Evolutionary conservation across 768 basidiomycete genomes (phyloP).

Genomic region (Roridomyces roridus): DNA sequence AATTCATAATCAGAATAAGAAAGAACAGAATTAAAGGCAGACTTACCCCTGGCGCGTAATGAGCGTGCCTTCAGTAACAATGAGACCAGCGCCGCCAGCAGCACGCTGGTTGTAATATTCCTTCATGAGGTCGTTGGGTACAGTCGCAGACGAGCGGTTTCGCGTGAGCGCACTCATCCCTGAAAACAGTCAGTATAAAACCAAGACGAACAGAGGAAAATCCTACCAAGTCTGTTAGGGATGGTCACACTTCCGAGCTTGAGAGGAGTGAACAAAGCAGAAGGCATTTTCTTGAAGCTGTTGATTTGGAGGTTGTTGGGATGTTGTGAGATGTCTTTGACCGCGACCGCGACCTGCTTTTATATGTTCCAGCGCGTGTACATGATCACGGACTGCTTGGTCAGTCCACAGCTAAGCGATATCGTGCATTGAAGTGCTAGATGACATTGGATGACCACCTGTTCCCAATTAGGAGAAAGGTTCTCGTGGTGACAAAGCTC

Average conservation of each 20-base stretch:
- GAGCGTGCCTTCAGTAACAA: slow-evolving; percentile 38
- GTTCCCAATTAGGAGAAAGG: too few relatives aligned
- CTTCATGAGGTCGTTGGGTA: slow-evolving; percentile 41
- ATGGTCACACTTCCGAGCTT: slow-evolving; percentile 38
- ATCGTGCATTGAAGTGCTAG: too few relatives aligned
- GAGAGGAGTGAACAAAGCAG: slow-evolving; percentile 30
- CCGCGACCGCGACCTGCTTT: too few relatives aligned
- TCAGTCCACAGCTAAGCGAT: too few relatives aligned
- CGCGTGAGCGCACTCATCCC: slow-evolving; percentile 43
- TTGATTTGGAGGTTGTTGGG: too few relatives aligned
- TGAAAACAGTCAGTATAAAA: background rate
- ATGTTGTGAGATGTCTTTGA: too few relatives aligned
- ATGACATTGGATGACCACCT: too few relatives aligned
- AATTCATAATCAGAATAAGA: background rate
- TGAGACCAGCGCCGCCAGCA: slow-evolving; percentile 40
- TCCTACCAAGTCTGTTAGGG: slow-evolving; percentile 34
- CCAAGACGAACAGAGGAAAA: background rate
- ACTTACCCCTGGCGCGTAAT: slow-evolving; percentile 38
- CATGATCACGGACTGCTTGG: too few relatives aligned
- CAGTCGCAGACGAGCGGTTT: slow-evolving; percentile 37
- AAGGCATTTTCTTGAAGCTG: background rate
- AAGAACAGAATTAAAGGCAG: background rate
- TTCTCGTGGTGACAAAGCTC: too few relatives aligned
- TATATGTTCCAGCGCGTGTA: too few relatives aligned
- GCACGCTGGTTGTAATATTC: slow-evolving; percentile 48